These are phyloP conservation scores for Hyaloscypha variabilis DNA, from an alignment of 495 filamentous ascomycete genomes.

Conservation along the genomic window DNA sequence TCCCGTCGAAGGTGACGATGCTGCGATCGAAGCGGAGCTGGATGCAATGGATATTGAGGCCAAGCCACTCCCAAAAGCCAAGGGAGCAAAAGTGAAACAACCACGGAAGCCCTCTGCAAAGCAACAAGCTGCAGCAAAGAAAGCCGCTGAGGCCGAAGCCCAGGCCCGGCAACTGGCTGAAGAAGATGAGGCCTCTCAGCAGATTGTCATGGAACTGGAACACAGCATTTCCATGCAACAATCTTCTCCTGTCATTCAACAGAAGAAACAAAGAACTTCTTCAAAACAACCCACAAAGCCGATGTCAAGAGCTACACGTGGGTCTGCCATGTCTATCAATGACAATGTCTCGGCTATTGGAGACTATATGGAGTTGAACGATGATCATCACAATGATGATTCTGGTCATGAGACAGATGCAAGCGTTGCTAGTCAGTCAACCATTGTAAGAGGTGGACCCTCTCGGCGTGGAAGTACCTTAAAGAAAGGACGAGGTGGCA, in stretches of 20 bases:
- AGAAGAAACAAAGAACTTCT: conserved; percentile 28
- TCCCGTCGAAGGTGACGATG: conserved; percentile 44
- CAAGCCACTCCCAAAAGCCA: conserved; percentile 42
- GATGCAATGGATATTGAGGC: conserved; percentile 44
- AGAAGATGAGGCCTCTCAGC: conserved; percentile 34
- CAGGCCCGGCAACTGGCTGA: conserved; percentile 35
- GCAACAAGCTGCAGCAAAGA: conserved; percentile 27
- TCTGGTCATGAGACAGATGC: conserved; percentile 40
- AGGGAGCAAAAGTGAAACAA: conserved; percentile 34
- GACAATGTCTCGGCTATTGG: conserved; percentile 2
- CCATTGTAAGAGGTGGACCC: conserved; percentile 25
- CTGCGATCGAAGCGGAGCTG: conserved; percentile 45
- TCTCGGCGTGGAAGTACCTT: conserved; percentile 36
- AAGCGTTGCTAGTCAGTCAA: conserved; percentile 34
- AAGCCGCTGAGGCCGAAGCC: conserved; percentile 35
- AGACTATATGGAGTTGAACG: conserved; percentile 4
- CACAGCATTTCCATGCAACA: conserved; percentile 41
- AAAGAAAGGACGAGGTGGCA: conserved; percentile 49
- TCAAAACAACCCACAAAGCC: conserved; percentile 17
- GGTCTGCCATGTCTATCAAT: conserved; percentile 21
- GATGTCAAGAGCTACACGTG: conserved; percentile 18
- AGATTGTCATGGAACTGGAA: conserved; percentile 42
- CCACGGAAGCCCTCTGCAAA: conserved; percentile 28
- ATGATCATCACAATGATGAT: conserved; percentile 19
- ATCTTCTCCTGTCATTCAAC: conserved; percentile 36